Conservation (phyloP, 495 filamentous ascomycete genomes). For the Trichoderma asperelloides region DNA sequence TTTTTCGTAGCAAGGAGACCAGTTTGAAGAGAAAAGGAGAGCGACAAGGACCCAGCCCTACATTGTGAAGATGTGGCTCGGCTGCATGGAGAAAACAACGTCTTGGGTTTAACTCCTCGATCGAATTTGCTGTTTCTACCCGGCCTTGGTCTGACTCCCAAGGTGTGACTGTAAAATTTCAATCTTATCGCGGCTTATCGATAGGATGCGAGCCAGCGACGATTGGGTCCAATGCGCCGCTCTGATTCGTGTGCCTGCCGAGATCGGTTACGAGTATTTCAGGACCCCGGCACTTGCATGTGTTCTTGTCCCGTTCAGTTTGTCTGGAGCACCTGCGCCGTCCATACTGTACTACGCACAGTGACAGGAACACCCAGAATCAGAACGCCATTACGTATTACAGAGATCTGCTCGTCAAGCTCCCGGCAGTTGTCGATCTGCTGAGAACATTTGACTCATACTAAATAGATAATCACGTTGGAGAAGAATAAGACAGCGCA, state of each 20-base stretch:
- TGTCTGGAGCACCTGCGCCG: background rate
- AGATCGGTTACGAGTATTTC: background rate
- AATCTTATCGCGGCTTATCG: constrained; percentile 1
- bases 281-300: constrained; percentile 4
- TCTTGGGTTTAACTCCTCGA: background rate
- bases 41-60: background rate
- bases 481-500: no score
- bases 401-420: no score
- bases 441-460: no score
- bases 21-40: background rate
- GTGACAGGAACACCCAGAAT: no score
- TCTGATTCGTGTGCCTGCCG: constrained; percentile 7
- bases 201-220: background rate
- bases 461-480: no score
- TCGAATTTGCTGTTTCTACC: background rate
- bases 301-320: background rate
- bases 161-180: constrained; percentile 7
- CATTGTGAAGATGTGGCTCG: background rate
- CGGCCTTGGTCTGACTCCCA: background rate
- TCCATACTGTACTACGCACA: background rate
- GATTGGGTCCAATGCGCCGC: background rate
- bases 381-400: no score
- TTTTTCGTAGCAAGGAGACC: background rate
- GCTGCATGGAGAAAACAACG: background rate
- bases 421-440: no score